A percentile compares a stretch with the other conserved stretches of the same genome.
Conservation (phyloP, 441 rosid species). For the Kokia cookei region DNA sequence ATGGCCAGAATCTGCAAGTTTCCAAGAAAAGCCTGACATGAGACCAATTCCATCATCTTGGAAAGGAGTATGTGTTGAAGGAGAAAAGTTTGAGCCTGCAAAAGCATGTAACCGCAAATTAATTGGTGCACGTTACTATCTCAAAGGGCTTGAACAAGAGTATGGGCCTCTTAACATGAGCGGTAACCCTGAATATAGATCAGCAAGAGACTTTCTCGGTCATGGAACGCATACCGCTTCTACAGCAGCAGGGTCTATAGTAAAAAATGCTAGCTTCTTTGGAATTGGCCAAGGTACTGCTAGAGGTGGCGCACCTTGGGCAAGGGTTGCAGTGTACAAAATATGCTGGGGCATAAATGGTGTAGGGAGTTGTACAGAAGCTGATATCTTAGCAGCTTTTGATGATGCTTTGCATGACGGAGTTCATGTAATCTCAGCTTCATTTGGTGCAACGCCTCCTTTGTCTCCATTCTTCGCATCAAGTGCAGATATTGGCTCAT, state of each 20-base stretch:
- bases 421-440: constrained; percentile 43
- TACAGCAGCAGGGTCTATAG: constrained; percentile 51
- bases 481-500: constrained; percentile 39
- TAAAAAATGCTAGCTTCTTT: constrained; percentile 35
- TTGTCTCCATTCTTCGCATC: constrained; percentile 31
- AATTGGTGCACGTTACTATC: constrained; percentile 12
- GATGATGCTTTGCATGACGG: constrained; percentile 57
- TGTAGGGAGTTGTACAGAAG: constrained; percentile 33
- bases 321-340: constrained; percentile 66
- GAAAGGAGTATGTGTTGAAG: constrained; percentile 55
- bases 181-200: constrained; percentile 16
- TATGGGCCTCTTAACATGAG: constrained; percentile 37
- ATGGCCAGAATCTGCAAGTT: constrained; percentile 72
- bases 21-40: constrained; percentile 27
- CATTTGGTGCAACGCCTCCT: constrained; percentile 16
- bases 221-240: constrained; percentile 74
- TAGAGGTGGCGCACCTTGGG: constrained; percentile 61
- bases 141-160: constrained; percentile 3
- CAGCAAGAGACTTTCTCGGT: constrained; percentile 41
- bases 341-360: constrained; percentile 46
- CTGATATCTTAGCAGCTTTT: constrained; percentile 62
- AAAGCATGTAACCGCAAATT: constrained; percentile 39
- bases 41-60: constrained; percentile 47
- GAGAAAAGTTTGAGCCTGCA: constrained; percentile 43
- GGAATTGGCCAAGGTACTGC: constrained; percentile 49